Evolutionary conservation across 2,329 filamentous ascomycete species (phyloP).

Genomic region (Paramyrothecium sp.): DNA sequence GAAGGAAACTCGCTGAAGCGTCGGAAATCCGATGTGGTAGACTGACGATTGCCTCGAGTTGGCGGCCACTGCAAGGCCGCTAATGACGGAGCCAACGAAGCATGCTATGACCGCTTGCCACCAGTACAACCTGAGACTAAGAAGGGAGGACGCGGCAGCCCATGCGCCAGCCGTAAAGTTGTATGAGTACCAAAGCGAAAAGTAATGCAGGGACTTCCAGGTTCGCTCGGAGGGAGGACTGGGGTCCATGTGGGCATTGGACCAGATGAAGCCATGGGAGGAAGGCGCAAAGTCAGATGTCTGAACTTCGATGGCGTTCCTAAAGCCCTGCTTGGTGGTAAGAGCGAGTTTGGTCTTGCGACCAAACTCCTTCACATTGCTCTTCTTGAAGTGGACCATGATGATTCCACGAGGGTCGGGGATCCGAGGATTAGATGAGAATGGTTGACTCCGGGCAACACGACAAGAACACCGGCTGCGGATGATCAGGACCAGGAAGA

Average conservation of each 20-base stretch:
- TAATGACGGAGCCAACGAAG: not conserved
- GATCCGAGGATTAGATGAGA: no score
- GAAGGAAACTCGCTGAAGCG: not conserved
- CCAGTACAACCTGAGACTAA: not conserved
- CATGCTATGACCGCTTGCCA: not conserved
- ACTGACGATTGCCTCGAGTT: not conserved
- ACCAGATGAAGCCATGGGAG: not conserved
- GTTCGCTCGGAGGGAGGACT: not conserved
- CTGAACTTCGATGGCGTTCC: conserved; percentile 1
- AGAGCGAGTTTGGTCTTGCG: not conserved
- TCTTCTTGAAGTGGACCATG: not conserved
- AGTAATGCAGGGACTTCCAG: not conserved
- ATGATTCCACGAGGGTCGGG: not conserved
- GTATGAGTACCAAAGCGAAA: not conserved
- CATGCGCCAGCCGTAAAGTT: not conserved
- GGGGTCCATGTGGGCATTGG: not conserved
- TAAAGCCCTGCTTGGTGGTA: not conserved
- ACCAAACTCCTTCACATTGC: not conserved
- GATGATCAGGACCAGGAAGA: not conserved
- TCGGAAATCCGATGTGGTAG: not conserved
- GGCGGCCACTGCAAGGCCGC: not conserved
- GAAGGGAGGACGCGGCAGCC: not conserved
- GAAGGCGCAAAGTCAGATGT: conserved; percentile 1
- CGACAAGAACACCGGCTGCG: not conserved
- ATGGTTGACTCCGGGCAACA: no score